These are phyloP conservation scores for Sclerotinia minor DNA, from an alignment of 2,329 filamentous ascomycete genomes.

Conservation along the genomic window DNA sequence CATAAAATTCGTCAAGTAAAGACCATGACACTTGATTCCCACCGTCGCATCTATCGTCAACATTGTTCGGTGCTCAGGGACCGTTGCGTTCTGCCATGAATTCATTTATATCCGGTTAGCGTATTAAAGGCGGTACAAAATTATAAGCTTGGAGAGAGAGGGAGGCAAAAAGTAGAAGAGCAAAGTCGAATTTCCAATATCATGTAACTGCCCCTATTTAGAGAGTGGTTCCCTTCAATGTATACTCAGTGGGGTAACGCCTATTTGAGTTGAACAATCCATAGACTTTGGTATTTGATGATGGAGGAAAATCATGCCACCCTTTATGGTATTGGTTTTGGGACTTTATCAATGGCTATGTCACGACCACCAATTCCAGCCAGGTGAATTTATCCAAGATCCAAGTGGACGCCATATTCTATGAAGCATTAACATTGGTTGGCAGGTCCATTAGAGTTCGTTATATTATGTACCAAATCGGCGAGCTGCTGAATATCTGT, in stretches of 20 bases:
- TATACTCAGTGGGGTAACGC: neutral
- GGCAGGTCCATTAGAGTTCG: too few species aligned
- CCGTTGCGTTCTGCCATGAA: neutral
- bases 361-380: neutral
- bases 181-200: neutral
- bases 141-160: neutral
- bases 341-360: neutral
- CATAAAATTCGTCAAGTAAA: slow-evolving; percentile 18
- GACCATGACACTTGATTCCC: slow-evolving; percentile 2
- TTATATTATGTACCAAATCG: neutral
- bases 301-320: neutral
- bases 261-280: neutral
- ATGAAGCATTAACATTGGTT: too few species aligned
- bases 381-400: neutral
- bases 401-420: neutral
- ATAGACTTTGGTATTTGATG: neutral
- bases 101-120: neutral
- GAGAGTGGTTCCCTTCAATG: neutral
- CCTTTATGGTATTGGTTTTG: too few species aligned
- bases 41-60: slow-evolving; percentile 13
- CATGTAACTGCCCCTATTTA: neutral
- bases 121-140: neutral
- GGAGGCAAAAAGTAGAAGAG: neutral
- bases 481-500: slow-evolving; percentile 6
- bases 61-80: slow-evolving; percentile 8